phyloP scores from a whole-genome alignment of 176 grass and related monocot genomes.

The Rhynchospora pubera region DNA sequence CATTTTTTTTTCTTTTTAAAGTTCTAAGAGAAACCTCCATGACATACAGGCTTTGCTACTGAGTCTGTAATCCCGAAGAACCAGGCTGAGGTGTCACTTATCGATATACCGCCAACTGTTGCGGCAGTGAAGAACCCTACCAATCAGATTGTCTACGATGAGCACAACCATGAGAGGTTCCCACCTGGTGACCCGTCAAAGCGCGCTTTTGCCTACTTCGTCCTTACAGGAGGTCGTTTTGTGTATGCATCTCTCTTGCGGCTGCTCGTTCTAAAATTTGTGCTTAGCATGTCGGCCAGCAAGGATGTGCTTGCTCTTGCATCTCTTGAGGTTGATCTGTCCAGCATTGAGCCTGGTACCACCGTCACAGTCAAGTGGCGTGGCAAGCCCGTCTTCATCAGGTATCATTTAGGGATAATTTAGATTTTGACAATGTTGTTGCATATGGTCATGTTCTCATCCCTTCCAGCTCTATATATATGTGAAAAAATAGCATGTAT shows the following conservation, averaged over 20 bases:
- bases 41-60: conserved; percentile 52
- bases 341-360: conserved; percentile 71
- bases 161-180: conserved; percentile 68
- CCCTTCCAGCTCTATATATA: neutral
- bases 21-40: neutral
- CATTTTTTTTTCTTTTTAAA: neutral
- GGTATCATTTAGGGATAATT: conserved; percentile 16
- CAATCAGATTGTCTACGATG: conserved; percentile 65
- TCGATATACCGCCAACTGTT: conserved; percentile 50
- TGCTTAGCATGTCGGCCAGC: conserved; percentile 86
- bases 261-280: conserved; percentile 70
- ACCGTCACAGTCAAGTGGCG: conserved; percentile 93
- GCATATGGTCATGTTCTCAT: neutral
- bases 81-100: conserved; percentile 34
- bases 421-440: neutral
- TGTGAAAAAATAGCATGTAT: no score
- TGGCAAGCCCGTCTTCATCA: conserved; percentile 88
- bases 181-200: conserved; percentile 74
- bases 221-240: conserved; percentile 79
- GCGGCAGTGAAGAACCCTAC: conserved; percentile 65
- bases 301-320: conserved; percentile 87
- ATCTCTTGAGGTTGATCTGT: conserved; percentile 73
- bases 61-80: conserved; percentile 66
- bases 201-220: conserved; percentile 89
- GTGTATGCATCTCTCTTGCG: conserved; percentile 75